Base-by-base conservation (phyloP, 345 rosid species). In the Adansonia digitata region DNA sequence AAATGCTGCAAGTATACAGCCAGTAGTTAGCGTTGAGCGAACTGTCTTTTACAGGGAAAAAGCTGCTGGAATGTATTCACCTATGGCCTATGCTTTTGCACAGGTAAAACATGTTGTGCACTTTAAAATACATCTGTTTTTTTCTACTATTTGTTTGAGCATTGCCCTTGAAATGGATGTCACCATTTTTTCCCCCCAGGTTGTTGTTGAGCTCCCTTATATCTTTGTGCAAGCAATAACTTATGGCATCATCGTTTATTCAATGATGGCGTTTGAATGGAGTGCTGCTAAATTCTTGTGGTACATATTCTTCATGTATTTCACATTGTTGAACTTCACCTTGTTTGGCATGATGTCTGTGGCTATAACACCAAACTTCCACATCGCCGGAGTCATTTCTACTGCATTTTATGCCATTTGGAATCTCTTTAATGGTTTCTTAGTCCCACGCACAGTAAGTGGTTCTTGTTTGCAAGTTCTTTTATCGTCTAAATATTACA, bases 31-130 rank as follows among this genome's bases (percentile, higher is more conserved):
- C 13, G 76, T 91, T 0, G 98, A 91, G 66, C 78, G 97, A 49
- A 89, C 90, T 1, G 90, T 91, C 43, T 93, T 89, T 63, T 93
- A 91, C 74, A 74, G 94, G 66, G 98, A 93, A 71, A 80, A 82
- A 74, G 94, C 94, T 15, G 92, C 94, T 0, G 90, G 96, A 78
- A 90, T 92, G 94, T 92, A 90, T 69, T 90, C 97, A 10, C 85
- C 91, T 52, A 65, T 87, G 83, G 89, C 97, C 7, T 93, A 89
- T 68, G 98, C 94, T 60, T 83, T 86, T 71, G 92, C 92, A 66
- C 88, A 85, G 81, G 86, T 85, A 75, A 37, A 20, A 17, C 13
- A 26, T n/a, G 2, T 14, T 42, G 18, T 63, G 15, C 11, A 42
- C 46, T 27, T 40, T 12, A 5, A 65, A 64, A 42, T 4, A 11